Evolutionary conservation across 495 filamentous ascomycete genomes (phyloP), one percentile per base, ranked within the genome.

Genomic region (Aspergillus diversus): DNA sequence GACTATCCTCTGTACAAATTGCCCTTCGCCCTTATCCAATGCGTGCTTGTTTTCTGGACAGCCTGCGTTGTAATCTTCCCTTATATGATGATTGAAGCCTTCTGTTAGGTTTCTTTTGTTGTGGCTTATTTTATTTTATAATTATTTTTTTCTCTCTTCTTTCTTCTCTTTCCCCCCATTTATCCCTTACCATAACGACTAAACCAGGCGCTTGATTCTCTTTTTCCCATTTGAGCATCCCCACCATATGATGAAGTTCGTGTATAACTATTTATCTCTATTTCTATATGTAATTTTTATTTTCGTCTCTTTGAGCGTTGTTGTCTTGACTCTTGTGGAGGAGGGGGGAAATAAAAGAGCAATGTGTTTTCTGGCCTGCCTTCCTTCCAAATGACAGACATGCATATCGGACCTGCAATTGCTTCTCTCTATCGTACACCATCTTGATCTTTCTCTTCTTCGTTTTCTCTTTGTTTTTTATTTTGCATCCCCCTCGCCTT

Each of bases 61-160:
- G 93, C 93, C 4, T 96, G 92, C 68, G 76, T 92, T 48, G 94
- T 97, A 33, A 91, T 97, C 61, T 85, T 96, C 70, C 93, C 93
- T 4, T 93, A 92, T 66, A 89, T 97, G 63, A 63, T 74, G 39
- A 71, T 72, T 55, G 76, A 79, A 62, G 64, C 73, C 34, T 74
- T 74, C 63, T 71, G 65, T 31, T 76, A 27, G 21, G 21, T 27
- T 27, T 27, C 2, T 27, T 27, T 27, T 27, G 21, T 27, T 27
- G 21, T 27, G 21, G 21, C 21, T 27, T 27, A 27, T 27, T 27
- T 27, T 27, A 27, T 27, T 27, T 27, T 27, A 27, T 27, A 53
- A 66, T 55, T 55, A 8, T n/a, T 11, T 55, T 57, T 46, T 21
- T 5, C 21, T 13, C 7, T 17, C 15, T 15, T 33, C 33, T 4